These are phyloP conservation scores for Pythium dissimile DNA, from an alignment of 352 stramenopile genomes.

Conservation along the genomic window DNA sequence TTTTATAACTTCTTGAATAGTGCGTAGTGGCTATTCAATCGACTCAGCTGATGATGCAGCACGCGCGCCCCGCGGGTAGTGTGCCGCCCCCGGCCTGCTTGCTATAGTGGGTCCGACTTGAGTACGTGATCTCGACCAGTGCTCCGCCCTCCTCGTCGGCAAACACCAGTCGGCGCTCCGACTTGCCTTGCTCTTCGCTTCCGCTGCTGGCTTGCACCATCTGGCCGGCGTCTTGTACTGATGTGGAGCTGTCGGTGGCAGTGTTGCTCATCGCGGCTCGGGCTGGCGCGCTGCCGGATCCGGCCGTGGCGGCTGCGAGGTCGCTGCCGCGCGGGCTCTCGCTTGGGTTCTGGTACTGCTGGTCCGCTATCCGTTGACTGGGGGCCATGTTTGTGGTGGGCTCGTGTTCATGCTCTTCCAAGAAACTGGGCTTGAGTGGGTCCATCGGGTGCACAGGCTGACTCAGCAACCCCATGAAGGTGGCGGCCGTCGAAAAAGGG, in stretches of 20 bases:
- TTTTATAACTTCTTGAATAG: too few species aligned
- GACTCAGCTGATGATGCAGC: conserved; percentile 45
- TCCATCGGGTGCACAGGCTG: conserved; percentile 71
- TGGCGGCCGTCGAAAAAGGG: conserved; percentile 14
- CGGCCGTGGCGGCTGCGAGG: conserved; percentile 3
- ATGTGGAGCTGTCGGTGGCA: background rate
- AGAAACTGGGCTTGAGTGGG: conserved; percentile 19
- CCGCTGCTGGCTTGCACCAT: background rate
- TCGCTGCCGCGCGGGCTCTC: conserved; percentile 18
- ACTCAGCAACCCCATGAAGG: conserved; percentile 49
- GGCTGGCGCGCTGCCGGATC: background rate
- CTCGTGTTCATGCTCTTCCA: conserved; percentile 25
- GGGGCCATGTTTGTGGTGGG: conserved; percentile 7
- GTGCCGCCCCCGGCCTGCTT: conserved; percentile 46
- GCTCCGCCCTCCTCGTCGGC: conserved; percentile 57
- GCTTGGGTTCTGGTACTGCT: conserved; percentile 16
- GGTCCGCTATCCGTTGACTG: conserved; percentile 29
- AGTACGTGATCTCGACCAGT: conserved; percentile 67
- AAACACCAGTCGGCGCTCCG: conserved; percentile 48
- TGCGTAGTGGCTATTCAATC: background rate
- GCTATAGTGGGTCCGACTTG: conserved; percentile 75
- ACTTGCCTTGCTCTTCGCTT: conserved; percentile 21
- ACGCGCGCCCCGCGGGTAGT: conserved; percentile 29
- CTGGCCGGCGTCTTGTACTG: background rate
- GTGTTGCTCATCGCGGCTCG: conserved; percentile 25